Conservation (phyloP, 2,329 filamentous ascomycete species). For the Tympanopsis confertula region DNA sequence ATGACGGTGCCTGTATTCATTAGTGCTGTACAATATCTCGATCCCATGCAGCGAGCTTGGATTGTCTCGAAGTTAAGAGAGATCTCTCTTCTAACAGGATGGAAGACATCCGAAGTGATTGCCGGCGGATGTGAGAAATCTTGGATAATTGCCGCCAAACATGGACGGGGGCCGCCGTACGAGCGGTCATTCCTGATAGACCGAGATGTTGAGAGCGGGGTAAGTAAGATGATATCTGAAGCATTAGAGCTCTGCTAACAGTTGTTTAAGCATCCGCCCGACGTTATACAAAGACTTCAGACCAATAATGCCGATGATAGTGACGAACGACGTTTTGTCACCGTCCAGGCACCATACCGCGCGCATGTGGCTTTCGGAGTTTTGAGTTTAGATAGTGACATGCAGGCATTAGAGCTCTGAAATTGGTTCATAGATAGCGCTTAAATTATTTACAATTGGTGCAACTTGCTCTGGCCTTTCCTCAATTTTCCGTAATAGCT, state of each 20-base stretch:
- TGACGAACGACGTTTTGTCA: neutral
- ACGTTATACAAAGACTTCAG: no score
- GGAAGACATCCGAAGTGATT: constrained; percentile 45
- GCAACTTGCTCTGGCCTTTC: no score
- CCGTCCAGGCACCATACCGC: neutral
- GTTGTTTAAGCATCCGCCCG: no score
- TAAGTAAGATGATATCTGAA: no score
- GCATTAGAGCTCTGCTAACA: no score
- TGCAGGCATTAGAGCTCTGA: neutral
- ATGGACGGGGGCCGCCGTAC: constrained; percentile 47
- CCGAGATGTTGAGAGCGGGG: no score
- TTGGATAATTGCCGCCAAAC: constrained; percentile 42
- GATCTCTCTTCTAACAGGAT: constrained; percentile 46
- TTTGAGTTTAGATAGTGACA: neutral
- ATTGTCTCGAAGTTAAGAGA: constrained; percentile 43
- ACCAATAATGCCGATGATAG: neutral
- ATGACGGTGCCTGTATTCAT: constrained; percentile 51
- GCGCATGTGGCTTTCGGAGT: neutral
- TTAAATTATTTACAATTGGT: no score
- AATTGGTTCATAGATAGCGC: no score
- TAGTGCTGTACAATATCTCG: constrained; percentile 47
- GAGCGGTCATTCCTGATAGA: no score
- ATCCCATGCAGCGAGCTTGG: constrained; percentile 44
- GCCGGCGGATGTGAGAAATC: constrained; percentile 47
- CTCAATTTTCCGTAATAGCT: no score